Conservation (phyloP, 2,329 filamentous ascomycete genomes). For the Calonectria hongkongensis region DNA sequence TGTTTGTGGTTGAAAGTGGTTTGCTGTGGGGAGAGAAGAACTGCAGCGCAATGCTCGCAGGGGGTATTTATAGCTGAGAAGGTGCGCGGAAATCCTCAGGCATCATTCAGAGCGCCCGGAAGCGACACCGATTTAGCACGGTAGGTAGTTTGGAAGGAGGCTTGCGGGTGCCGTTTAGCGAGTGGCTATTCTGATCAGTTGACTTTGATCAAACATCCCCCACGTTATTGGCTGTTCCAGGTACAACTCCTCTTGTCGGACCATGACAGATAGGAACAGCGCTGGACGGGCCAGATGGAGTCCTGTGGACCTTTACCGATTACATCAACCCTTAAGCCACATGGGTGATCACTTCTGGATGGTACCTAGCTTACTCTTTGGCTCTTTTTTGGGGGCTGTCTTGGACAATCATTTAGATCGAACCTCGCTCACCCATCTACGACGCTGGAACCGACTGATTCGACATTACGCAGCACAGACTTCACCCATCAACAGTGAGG, state of each 20-base stretch:
- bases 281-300: neutral
- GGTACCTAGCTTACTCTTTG: neutral
- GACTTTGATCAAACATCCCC: constrained; percentile 13
- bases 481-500: neutral
- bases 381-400: neutral
- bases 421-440: neutral
- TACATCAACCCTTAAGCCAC: constrained; percentile 4
- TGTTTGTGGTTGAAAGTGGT: constrained; percentile 29
- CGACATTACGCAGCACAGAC: neutral
- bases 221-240: constrained; percentile 30
- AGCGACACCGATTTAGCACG: neutral
- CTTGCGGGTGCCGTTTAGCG: constrained; percentile 9
- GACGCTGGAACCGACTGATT: neutral
- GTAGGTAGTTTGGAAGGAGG: neutral
- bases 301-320: constrained; percentile 15
- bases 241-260: constrained; percentile 10
- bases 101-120: constrained; percentile 13
- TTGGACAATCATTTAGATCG: constrained; percentile 5
- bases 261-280: constrained; percentile 14
- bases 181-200: constrained; percentile 18
- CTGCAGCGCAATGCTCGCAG: neutral
- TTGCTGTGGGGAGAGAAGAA: constrained; percentile 23
- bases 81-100: constrained; percentile 25
- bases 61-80: constrained; percentile 30
- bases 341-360: constrained; percentile 9